Percentiles rank a stretch among this genome's conserved stretches.
Evolutionary conservation across 768 basidiomycete species (phyloP).

Genomic region (Tephrocybe sp.): DNA sequence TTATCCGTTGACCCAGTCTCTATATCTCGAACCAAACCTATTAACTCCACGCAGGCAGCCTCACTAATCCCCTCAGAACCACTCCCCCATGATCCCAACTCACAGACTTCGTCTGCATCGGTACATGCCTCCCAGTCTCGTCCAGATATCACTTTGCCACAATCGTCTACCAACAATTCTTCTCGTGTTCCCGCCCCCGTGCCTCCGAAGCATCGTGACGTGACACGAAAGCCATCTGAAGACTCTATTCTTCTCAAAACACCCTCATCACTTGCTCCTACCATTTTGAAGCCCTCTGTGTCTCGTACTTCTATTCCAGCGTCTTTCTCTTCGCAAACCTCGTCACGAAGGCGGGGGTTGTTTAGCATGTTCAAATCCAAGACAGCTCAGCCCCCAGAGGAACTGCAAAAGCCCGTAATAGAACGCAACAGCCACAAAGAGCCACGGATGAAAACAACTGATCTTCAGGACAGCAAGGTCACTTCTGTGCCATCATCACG

Average conservation of each 20-base stretch:
- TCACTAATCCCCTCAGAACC: conserved; percentile 1
- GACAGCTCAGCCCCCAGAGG: conserved; percentile 21
- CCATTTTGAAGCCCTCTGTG: conserved; percentile 40
- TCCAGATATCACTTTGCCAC: not conserved
- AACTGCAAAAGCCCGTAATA: conserved; percentile 14
- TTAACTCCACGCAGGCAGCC: not conserved
- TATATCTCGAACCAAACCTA: not conserved
- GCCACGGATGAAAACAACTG: conserved; percentile 12
- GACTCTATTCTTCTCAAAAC: conserved; percentile 61
- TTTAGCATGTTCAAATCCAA: conserved; percentile 35
- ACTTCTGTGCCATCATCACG: conserved; percentile 13
- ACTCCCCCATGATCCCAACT: not conserved
- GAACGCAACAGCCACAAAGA: conserved; percentile 16
- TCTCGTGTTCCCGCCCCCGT: conserved; percentile 4
- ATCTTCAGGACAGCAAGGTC: conserved; percentile 6
- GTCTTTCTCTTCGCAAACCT: conserved; percentile 37
- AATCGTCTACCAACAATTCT: conserved; percentile 8
- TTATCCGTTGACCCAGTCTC: conserved; percentile 2
- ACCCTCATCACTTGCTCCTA: conserved; percentile 62
- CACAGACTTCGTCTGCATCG: not conserved
- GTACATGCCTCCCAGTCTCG: not conserved
- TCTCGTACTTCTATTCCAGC: conserved; percentile 40
- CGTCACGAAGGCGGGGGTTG: conserved; percentile 38
- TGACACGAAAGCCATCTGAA: conserved; percentile 39
- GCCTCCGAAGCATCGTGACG: conserved; percentile 13